Evolutionary conservation across 2,329 filamentous ascomycete genomes (phyloP).

Genomic region (Alternaria burnsii): DNA sequence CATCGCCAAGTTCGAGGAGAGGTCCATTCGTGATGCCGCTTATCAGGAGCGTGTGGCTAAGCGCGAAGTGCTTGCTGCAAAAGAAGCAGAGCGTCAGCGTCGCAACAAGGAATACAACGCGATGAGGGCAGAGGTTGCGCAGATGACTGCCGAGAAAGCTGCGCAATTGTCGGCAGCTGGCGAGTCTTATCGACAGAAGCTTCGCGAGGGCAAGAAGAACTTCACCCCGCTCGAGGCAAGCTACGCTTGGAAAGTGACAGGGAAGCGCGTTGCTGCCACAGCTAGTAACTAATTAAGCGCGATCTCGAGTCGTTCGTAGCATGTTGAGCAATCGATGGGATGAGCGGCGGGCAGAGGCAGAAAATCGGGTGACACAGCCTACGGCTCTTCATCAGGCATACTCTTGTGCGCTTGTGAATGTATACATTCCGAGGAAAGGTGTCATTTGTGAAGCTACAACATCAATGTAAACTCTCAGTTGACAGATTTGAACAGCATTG

Average conservation of each 20-base stretch:
- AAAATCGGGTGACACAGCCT: background rate
- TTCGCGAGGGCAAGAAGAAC: conserved; percentile 1
- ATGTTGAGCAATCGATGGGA: background rate
- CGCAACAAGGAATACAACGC: background rate
- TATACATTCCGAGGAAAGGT: too few species aligned
- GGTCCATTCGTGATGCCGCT: background rate
- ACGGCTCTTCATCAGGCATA: background rate
- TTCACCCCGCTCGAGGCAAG: background rate
- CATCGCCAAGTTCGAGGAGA: background rate
- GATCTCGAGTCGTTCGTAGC: too few species aligned
- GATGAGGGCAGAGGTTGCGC: background rate
- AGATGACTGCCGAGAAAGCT: background rate
- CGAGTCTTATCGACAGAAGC: conserved; percentile 8
- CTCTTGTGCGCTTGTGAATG: background rate
- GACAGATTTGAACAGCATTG: background rate
- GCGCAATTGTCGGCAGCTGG: background rate
- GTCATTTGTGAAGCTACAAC: too few species aligned
- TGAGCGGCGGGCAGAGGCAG: background rate
- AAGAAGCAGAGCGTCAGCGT: background rate
- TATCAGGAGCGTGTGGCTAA: background rate
- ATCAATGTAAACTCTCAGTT: background rate
- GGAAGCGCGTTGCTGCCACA: background rate
- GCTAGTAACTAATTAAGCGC: background rate
- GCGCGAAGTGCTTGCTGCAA: background rate
- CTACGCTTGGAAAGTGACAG: conserved; percentile 1